Conservation (phyloP, 2,329 filamentous ascomycete species). For the Penicillium sp. region DNA sequence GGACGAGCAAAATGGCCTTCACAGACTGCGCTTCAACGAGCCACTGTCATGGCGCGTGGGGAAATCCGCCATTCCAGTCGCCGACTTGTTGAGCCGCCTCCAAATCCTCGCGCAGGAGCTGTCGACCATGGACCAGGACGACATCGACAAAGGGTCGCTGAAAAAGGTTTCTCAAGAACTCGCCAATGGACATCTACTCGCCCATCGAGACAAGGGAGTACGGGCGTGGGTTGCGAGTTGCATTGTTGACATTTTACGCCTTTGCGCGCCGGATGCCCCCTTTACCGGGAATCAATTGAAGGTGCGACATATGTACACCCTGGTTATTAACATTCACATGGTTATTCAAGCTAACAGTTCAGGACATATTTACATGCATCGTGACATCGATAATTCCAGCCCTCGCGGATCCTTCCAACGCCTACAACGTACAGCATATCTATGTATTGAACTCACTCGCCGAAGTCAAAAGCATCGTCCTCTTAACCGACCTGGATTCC, state of each 20-base stretch:
- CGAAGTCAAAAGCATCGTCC: conserved; percentile 89
- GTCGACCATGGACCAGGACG: conserved; percentile 80
- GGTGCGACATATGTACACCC: conserved; percentile 47
- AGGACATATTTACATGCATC: conserved; percentile 93
- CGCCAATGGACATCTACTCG: conserved; percentile 73
- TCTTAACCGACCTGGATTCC: conserved; percentile 82
- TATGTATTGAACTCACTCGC: conserved; percentile 85
- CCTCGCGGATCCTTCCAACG: conserved; percentile 77
- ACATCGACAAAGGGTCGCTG: conserved; percentile 77
- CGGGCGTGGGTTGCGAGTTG: conserved; percentile 85
- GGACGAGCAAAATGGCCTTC: conserved; percentile 30
- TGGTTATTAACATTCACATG: too few species aligned
- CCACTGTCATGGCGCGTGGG: conserved; percentile 87
- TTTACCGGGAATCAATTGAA: conserved; percentile 88
- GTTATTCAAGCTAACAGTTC: conserved; percentile 19
- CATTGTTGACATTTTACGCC: conserved; percentile 84
- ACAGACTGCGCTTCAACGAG: conserved; percentile 71
- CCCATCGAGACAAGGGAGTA: conserved; percentile 90
- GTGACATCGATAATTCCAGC: conserved; percentile 78
- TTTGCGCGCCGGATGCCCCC: conserved; percentile 92
- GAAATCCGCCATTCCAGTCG: conserved; percentile 73
- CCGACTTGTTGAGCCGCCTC: conserved; percentile 75
- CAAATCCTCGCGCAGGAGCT: conserved; percentile 79
- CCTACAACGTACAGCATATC: conserved; percentile 90
- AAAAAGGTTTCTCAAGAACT: conserved; percentile 80